These are phyloP conservation scores for Diphasiastrum complanatum DNA, from an alignment of 83 land plant genomes.

Conservation along the genomic window DNA sequence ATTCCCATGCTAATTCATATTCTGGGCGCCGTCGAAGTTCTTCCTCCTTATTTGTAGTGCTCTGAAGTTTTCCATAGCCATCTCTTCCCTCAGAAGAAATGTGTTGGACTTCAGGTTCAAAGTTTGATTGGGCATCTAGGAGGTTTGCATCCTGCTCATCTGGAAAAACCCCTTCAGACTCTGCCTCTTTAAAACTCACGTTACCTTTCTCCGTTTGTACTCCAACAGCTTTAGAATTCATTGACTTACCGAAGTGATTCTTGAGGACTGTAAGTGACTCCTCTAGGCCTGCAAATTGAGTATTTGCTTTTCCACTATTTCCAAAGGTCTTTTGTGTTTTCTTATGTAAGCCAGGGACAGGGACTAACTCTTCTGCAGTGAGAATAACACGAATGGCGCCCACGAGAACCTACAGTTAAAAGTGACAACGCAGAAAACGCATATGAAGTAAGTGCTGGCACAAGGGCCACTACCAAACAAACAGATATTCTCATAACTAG, in stretches of 20 bases:
- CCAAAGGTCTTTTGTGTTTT: conserved; percentile 1
- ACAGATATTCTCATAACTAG: no score
- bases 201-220: conserved; percentile 13
- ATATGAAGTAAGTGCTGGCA: no score
- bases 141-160: not conserved
- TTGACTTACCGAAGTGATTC: conserved; percentile 4
- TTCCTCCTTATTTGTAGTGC: not conserved
- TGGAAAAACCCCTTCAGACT: not conserved
- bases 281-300: not conserved
- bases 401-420: no score
- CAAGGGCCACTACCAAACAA: no score
- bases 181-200: not conserved
- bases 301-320: not conserved
- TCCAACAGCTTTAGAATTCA: conserved; percentile 17
- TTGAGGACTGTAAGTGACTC: conserved; percentile 11
- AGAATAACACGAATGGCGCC: no score
- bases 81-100: not conserved
- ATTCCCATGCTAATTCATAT: conserved; percentile 40
- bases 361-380: no score
- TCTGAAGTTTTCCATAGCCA: not conserved
- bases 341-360: not conserved
- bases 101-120: conserved; percentile 4
- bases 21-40: conserved; percentile 19
- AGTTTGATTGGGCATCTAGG: not conserved
- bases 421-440: no score